A percentile compares a stretch with the other conserved stretches of the same genome.
phyloP scores from a whole-genome alignment of 495 filamentous ascomycete species.

The Aspergillus nidulans region DNA sequence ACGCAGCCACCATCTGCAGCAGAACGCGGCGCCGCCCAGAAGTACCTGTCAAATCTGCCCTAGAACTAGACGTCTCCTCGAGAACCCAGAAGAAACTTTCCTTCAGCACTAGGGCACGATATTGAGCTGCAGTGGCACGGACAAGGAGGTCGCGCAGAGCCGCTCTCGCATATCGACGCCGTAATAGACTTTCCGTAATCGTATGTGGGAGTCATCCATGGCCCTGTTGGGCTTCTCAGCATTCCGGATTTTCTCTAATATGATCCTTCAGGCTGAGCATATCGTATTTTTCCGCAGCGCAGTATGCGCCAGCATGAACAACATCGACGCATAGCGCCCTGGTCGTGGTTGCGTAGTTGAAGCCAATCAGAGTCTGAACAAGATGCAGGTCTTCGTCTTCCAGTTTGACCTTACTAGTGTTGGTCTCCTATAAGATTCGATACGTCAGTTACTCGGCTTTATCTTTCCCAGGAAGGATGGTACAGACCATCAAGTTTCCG shows the following conservation, averaged over 20 bases:
- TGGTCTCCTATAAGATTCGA: conserved; percentile 15
- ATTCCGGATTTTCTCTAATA: conserved; percentile 26
- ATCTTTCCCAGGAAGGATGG: not conserved
- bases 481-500: conserved; percentile 30
- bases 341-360: conserved; percentile 20
- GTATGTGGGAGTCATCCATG: conserved; percentile 21
- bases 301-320: conserved; percentile 38
- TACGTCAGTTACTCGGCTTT: not conserved
- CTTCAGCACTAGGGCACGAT: conserved; percentile 8
- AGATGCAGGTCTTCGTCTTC: conserved; percentile 26
- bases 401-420: conserved; percentile 14
- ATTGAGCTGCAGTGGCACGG: conserved; percentile 9
- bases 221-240: conserved; percentile 18
- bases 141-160: conserved; percentile 33
- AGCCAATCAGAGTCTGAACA: conserved; percentile 31
- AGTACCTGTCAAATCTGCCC: conserved; percentile 14
- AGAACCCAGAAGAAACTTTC: conserved; percentile 13
- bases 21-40: not conserved
- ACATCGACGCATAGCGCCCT: conserved; percentile 14
- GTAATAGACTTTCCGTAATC: conserved; percentile 29
- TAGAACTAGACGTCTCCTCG: conserved; percentile 10
- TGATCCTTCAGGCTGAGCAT: conserved; percentile 32
- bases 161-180: conserved; percentile 23
- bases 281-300: conserved; percentile 39
- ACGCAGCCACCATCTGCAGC: not conserved